phyloP scores from a whole-genome alignment of 176 grass and related monocot species.

The Avena sativa region DNA sequence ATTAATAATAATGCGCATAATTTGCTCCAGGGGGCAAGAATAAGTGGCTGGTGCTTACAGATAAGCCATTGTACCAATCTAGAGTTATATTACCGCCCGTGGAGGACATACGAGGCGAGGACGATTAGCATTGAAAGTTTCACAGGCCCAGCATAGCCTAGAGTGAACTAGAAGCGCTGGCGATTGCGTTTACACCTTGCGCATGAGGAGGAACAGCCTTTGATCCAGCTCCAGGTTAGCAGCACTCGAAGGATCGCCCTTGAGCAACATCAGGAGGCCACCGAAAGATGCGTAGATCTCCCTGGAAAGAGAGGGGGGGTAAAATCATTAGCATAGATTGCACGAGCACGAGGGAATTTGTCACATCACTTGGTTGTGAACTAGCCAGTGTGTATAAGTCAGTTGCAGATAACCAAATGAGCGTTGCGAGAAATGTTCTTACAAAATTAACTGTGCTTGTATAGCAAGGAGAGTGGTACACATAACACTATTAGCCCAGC shows the following conservation, averaged over 20 bases:
- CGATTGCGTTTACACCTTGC: conserved; percentile 46
- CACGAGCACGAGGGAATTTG: neutral
- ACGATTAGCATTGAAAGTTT: neutral
- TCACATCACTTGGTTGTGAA: neutral
- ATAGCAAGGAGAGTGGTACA: neutral
- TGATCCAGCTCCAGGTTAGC: conserved; percentile 58
- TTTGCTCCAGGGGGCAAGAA: no score
- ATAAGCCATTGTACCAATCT: neutral
- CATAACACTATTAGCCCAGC: neutral
- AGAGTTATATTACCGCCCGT: neutral
- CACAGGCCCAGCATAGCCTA: neutral
- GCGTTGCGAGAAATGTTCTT: neutral
- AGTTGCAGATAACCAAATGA: neutral
- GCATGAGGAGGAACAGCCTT: conserved; percentile 63
- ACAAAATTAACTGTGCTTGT: neutral
- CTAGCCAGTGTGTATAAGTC: neutral
- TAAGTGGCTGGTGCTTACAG: no score
- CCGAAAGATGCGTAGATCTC: conserved; percentile 68
- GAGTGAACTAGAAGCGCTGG: neutral
- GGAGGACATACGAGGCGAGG: neutral
- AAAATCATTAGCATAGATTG: neutral
- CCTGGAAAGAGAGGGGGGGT: neutral
- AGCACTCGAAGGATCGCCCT: conserved; percentile 52
- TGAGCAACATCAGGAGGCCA: conserved; percentile 63
- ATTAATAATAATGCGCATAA: neutral